Evolutionary conservation across 2,329 filamentous ascomycete genomes (phyloP), one percentile per base, ranked within the genome.

Genomic region (Fusarium mexicanum): DNA sequence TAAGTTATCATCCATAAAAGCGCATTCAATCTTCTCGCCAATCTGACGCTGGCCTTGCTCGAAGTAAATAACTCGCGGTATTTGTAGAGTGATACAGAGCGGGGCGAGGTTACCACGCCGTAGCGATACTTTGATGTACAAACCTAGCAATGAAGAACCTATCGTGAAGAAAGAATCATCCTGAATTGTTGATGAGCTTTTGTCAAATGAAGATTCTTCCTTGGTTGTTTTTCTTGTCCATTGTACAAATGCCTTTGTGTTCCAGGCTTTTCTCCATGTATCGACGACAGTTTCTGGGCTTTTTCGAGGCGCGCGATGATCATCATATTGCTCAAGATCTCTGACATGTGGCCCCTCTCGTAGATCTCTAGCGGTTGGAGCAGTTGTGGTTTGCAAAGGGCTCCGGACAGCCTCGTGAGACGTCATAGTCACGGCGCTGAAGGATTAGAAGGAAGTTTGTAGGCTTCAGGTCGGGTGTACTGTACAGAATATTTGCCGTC

Each of bases 401-500:
- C 26, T 3, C 1, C 29, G 5, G 29, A 4, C 4, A 18, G 22
- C 29, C 47, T 24, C 9, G 0, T 18, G 47, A 6, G 29, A 33
- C 29, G 47, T 48, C 38, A 66, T 35, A 8, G 50, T 71, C n/a
- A 53, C 20, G 7, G 48, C 46, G 2, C 67, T 72, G 17, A 2
- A 18, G 10, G 6, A 5, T 35, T 14, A 61, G 35, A 8, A 29
- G 13, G 6, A 11, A 11, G 4, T 8, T 17, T 48, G 6, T 14
- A 22, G 12, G 17, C 11, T 11, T 1, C 8, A 16, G 46, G 9
- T 4, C 4, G 5, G 20, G 9, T 13, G 12, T 10, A 44, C 55
- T 55, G 9, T 29, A 67, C 65, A 63, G 22, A 4, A 69, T 61
- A 6, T 60, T 70, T 10, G 66, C 61, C 4, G 69, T 62, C 54